A percentile compares a stretch with the other conserved stretches of the same genome.
These are phyloP conservation scores for Daucus carota DNA, from an alignment of 129 eudicot species.

Conservation along the genomic window DNA sequence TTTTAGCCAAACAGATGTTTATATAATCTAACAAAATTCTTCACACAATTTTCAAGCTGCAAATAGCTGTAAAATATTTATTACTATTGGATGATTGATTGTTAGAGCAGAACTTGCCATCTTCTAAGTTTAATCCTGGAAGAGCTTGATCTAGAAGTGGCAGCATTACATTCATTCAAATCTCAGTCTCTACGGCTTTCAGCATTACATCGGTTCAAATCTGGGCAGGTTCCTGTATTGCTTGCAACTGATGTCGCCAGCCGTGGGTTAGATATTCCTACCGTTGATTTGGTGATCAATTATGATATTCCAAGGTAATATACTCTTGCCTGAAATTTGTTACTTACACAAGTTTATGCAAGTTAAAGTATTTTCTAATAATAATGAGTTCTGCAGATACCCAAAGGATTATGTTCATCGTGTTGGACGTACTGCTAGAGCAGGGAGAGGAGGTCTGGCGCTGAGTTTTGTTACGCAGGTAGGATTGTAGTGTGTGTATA, in stretches of 20 bases:
- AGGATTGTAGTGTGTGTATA: too few species aligned
- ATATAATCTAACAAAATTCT: background rate
- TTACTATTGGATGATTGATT: conserved; percentile 4
- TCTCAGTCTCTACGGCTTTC: conserved; percentile 79
- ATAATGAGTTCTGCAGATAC: conserved; percentile 25
- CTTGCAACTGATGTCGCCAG: conserved; percentile 89
- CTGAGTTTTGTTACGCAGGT: conserved; percentile 75
- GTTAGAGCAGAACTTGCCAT: conserved; percentile 56
- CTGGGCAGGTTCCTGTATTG: conserved; percentile 66
- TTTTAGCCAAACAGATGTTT: background rate
- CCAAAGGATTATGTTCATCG: conserved; percentile 92
- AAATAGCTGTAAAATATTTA: background rate
- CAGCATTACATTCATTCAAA: conserved; percentile 69
- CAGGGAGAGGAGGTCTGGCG: conserved; percentile 89
- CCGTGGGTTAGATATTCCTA: conserved; percentile 90
- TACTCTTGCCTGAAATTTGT: background rate
- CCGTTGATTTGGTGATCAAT: conserved; percentile 87
- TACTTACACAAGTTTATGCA: background rate
- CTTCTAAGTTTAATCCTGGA: conserved; percentile 58
- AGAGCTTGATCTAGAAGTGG: conserved; percentile 69
- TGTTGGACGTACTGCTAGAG: conserved; percentile 99
- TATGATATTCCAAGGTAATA: conserved; percentile 84
- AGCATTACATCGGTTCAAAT: conserved; percentile 75
- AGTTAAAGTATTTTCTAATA: background rate
- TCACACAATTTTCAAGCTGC: background rate